Conservation (phyloP, 331 rosid species). For the Stylosanthes scabra region DNA sequence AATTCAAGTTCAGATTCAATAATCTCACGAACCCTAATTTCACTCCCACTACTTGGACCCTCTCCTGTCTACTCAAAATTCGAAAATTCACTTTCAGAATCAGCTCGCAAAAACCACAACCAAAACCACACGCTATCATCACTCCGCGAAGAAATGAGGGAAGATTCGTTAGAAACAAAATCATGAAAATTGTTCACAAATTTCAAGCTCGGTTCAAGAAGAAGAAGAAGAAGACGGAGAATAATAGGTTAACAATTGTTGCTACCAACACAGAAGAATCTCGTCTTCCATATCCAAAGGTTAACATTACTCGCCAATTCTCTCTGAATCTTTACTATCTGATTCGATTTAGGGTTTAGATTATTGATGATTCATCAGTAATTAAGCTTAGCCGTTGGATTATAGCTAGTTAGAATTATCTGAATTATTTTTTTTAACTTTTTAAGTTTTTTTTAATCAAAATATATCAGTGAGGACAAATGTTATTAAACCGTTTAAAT, state of each 20-base stretch:
- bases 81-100: conserved; percentile 40
- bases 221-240: neutral
- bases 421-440: no score
- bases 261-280: neutral
- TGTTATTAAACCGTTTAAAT: no score
- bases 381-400: no score
- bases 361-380: no score
- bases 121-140: neutral
- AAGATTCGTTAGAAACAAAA: conserved; percentile 33
- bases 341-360: no score
- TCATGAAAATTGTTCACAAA: conserved; percentile 43
- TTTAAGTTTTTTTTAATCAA: no score
- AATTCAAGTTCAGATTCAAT: no score
- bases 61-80: conserved; percentile 51
- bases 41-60: no score
- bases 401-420: no score
- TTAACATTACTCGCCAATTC: neutral
- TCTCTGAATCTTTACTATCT: no score
- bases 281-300: conserved; percentile 14
- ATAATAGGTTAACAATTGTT: neutral
- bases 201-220: neutral
- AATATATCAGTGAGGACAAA: no score
- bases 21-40: no score
- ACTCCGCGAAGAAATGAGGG: neutral
- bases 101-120: conserved; percentile 34